These are phyloP conservation scores for Posidonia oceanica DNA, from an alignment of 116 monocot species.

Conservation along the genomic window DNA sequence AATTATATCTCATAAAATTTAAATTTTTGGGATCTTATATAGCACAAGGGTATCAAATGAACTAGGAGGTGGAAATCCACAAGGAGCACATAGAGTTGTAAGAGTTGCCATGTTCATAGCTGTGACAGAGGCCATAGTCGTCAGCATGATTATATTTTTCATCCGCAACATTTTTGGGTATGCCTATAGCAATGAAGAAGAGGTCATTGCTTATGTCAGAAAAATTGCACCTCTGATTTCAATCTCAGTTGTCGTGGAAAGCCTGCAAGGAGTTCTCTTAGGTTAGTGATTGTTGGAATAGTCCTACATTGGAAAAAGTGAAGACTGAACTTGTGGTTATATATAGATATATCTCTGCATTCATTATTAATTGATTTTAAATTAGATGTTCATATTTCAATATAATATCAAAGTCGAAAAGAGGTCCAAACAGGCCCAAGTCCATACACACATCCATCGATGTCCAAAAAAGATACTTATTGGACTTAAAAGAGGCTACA, in stretches of 20 bases:
- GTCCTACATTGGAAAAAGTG: too few relatives aligned
- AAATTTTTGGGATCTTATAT: background rate
- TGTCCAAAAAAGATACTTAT: too few relatives aligned
- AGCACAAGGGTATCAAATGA: slow-evolving; percentile 59
- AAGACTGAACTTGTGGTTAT: too few relatives aligned
- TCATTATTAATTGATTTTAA: too few relatives aligned
- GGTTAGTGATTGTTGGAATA: slow-evolving; percentile 14
- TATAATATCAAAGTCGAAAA: too few relatives aligned
- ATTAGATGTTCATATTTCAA: too few relatives aligned
- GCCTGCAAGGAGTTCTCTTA: slow-evolving; percentile 43
- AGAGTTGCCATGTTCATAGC: slow-evolving; percentile 22
- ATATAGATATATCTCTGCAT: too few relatives aligned
- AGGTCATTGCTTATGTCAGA: slow-evolving; percentile 34
- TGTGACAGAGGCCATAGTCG: slow-evolving; percentile 14
- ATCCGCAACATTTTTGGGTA: slow-evolving; percentile 27
- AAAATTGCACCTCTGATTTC: slow-evolving; percentile 41
- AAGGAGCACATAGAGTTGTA: slow-evolving; percentile 27
- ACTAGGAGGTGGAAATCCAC: slow-evolving; percentile 55
- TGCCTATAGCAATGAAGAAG: slow-evolving; percentile 48
- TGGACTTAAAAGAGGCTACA: too few relatives aligned
- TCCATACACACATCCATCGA: too few relatives aligned
- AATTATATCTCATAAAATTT: too few relatives aligned
- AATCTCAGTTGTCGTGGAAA: slow-evolving; percentile 28
- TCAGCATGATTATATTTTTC: slow-evolving; percentile 24
- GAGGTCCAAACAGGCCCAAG: too few relatives aligned